Evolutionary conservation across 805 yeast genomes (phyloP), one percentile per base, ranked within the genome.

Genomic region (Saccharomycopsis babjevae): DNA sequence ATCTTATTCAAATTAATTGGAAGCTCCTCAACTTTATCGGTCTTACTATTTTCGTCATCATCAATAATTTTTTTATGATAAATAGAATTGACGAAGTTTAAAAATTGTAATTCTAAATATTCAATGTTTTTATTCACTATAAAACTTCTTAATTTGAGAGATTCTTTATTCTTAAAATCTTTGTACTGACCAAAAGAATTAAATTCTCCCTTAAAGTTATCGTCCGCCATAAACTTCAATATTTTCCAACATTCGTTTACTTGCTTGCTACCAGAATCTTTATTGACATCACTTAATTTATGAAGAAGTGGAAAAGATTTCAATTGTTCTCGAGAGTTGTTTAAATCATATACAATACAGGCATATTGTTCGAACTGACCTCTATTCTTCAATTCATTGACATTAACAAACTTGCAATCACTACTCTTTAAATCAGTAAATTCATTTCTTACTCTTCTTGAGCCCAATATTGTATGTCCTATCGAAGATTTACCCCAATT

Each of bases 91-190:
- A 91, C 82, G 70, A 85, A 83, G 54, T 82, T 85, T 68, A 82
- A 81, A 72, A 91, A 93, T 72, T 93, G 97, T 10, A 72, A 70
- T 70, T 94, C 96, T 64, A 93, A 76, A 67, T 81, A 85, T 13
- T 71, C 66, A 66, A 80, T 82, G 16, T 94, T 80, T 62, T 81
- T 84, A 15, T 70, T 66, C 3, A 83, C 80, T 46, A 87, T 79
- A 61, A 74, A 71, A 56, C 75, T 75, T 58, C 81, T 74, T 56
- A 80, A 54, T 68, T 22, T 66, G 67, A 64, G 70, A 67, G 56
- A 56, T n/a, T 52, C 71, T 71, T 62, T 70, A 74, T 65, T 74
- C 74, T 69, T 70, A 75, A 62, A 54, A 46, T 60, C 34, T 10
- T 56, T 38, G 43, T 63, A 63, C 38, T 60, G 61, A 22, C 58